Evolutionary conservation across 78 protist genomes (phyloP), one percentile per base, ranked within the genome.

Genomic region (Bigelowiella natans): DNA sequence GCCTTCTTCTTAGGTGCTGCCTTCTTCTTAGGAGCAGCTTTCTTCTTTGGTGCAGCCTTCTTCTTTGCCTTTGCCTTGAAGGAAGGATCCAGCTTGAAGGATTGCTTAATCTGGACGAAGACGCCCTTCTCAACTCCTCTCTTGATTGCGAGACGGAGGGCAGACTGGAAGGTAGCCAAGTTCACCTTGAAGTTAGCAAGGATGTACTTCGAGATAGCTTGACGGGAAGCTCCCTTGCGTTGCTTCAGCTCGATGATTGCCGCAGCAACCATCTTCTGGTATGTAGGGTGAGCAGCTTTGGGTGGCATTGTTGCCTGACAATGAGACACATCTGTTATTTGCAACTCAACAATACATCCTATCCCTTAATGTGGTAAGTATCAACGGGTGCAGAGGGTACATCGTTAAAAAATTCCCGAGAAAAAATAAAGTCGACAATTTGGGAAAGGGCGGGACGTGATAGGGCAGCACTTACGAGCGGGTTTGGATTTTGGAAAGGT

Each of bases 101-200:
- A 31, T 28, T 83, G 86, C 11, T 28, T 28, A 18, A 30, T 28
- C 86, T 83, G 86, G 11, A 83, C 86, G 29, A 83, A 34, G 11
- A 83, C 31, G 28, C 86, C 86, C 3, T 11, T 34, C 11, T 7
- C 86, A 7, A 83, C 86, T 2, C 37, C 86, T 11, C 31, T 83
- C 86, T 83, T 83, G 86, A 83, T 30, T 31, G 86, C 86, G 29
- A 34, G 3, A 83, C 86, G 86, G 38, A 83, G 86, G 11, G 86
- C 11, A 34, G 86, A 7, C 3, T 29, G 39, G 31, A 30, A 7
- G 11, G 86, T 28, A 7, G 34, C 18, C 18, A 26, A 18, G 29
- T 28, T 83, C 39, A 83, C 86, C 3, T 28, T 28, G 29, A 31
- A 83, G 38, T 83, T 83, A 11, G 86, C 2, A 26, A 30, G 38